Percentiles rank a stretch among this genome's conserved stretches.
phyloP scores from a whole-genome alignment of 371 early-diverging fungal species.

The Actinomortierella ambigua region DNA sequence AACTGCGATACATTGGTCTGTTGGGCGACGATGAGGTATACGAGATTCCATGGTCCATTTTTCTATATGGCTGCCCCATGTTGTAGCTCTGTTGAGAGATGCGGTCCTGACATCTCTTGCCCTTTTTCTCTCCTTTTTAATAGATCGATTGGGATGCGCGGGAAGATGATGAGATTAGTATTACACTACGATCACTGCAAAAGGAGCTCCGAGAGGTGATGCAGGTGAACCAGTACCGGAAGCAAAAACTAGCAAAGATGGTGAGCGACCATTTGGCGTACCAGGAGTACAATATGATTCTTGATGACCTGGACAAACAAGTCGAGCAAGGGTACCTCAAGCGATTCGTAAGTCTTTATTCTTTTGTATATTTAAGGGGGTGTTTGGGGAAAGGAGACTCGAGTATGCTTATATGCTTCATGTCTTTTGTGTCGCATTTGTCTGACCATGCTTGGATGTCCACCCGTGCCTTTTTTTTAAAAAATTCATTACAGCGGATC shows the following conservation, averaged over 20 bases:
- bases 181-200: conserved; percentile 71
- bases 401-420: no score
- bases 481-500: conserved; percentile 51
- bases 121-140: no score
- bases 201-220: conserved; percentile 76
- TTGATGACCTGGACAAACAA: conserved; percentile 87
- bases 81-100: no score
- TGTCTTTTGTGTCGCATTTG: neutral
- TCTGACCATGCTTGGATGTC: neutral
- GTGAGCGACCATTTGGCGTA: conserved; percentile 80
- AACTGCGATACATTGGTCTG: conserved; percentile 80
- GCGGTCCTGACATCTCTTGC: no score
- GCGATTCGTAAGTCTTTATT: conserved; percentile 69
- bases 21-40: conserved; percentile 77
- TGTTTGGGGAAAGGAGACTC: no score
- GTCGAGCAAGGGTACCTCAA: conserved; percentile 85
- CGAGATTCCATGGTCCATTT: neutral
- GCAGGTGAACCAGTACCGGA: conserved; percentile 67
- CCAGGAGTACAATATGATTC: conserved; percentile 86
- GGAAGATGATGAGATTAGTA: conserved; percentile 85
- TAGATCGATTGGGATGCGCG: conserved; percentile 69
- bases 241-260: conserved; percentile 65
- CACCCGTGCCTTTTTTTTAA: neutral
- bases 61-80: no score
- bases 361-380: neutral